Percentiles rank a stretch among this genome's conserved stretches.
Conservation (phyloP, 78 protist genomes). For the Protostelium mycophagum region DNA sequence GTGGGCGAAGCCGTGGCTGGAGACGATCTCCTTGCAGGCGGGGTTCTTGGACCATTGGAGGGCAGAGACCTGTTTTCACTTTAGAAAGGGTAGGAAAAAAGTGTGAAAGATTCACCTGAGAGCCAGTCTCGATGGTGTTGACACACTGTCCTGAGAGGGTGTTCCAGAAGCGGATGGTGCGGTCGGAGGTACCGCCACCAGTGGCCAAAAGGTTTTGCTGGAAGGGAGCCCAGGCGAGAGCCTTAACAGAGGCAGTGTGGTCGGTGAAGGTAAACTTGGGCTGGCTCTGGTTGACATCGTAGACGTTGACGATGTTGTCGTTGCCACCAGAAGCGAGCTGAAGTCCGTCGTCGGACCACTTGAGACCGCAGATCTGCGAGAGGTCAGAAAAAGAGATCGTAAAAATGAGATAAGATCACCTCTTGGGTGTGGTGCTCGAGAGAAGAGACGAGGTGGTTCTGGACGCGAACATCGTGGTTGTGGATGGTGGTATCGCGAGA, state of each 20-base stretch:
- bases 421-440: constrained; percentile 60
- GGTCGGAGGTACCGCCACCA: constrained; percentile 99
- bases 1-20: constrained; percentile 96
- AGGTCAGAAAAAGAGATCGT: background rate
- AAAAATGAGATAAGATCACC: background rate
- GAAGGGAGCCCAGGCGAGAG: constrained; percentile 99
- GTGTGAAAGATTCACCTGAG: too few species aligned
- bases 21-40: constrained; percentile 88
- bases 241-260: constrained; percentile 94
- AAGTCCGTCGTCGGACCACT: constrained; percentile 94
- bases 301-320: constrained; percentile 96
- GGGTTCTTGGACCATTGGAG: constrained; percentile 83
- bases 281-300: constrained; percentile 61
- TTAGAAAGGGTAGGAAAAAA: too few species aligned
- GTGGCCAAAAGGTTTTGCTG: constrained; percentile 91
- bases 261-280: constrained; percentile 58
- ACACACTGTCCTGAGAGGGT: constrained; percentile 82
- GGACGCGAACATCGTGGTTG: constrained; percentile 93
- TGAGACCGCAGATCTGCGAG: constrained; percentile 94
- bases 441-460: constrained; percentile 59
- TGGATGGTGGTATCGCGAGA: constrained; percentile 79
- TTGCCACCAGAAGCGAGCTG: constrained; percentile 99
- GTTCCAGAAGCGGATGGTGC: constrained; percentile 97
- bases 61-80: too few species aligned
- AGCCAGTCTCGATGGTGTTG: constrained; percentile 87